Base-by-base conservation (phyloP, 352 stramenopile genomes). In the Peronosclerospora sorghi region DNA sequence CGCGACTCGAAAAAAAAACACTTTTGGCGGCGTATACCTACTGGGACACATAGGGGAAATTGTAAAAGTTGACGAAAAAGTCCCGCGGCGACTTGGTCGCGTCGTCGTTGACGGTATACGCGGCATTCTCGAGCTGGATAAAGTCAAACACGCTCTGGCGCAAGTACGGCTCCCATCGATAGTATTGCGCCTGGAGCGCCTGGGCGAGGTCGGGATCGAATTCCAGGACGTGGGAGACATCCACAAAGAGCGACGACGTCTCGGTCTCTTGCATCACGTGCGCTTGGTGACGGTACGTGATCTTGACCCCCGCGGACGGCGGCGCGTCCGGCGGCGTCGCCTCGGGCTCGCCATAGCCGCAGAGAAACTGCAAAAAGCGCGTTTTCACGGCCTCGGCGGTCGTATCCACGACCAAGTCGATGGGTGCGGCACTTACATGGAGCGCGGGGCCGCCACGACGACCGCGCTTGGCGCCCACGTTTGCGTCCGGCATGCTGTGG, bases 21-120 rank as follows among this genome's bases (percentile, higher is more conserved):
- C 26, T 10, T 4, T n/a, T n/a, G 15, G 13, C 28, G 28, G 13
- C 8, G 13, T n/a, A n/a, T 34, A 18, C 49, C 18, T 69, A 86
- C 74, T 86, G 73, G 0, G 76, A 86, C 21, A 88, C 76, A 40
- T 88, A 73, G 45, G 86, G 76, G 50, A 92, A 90, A 55, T 92
- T 92, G 67, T 92, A 92, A 47, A 92, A 92, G 48, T 79, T 90
- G 19, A 92, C 80, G 35, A 92, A 92, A 38, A 88, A 89, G 57
- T 92, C 80, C 29, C 79, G 51, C 41, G 76, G 76, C 13, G 68
- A 73, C 58, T 85, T 86, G 57, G 75, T 78, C 51, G 76, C 76
- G 54, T 88, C 76, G 19, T 88, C 76, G 32, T 83, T 86, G 37
- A 88, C 56, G 29, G 73, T 83, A 41, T 88, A 88, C 19, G 68